Percentiles rank a stretch among this genome's conserved stretches.
Evolutionary conservation across 2,329 filamentous ascomycete species (phyloP).

Genomic region (Alternaria incomplexa): DNA sequence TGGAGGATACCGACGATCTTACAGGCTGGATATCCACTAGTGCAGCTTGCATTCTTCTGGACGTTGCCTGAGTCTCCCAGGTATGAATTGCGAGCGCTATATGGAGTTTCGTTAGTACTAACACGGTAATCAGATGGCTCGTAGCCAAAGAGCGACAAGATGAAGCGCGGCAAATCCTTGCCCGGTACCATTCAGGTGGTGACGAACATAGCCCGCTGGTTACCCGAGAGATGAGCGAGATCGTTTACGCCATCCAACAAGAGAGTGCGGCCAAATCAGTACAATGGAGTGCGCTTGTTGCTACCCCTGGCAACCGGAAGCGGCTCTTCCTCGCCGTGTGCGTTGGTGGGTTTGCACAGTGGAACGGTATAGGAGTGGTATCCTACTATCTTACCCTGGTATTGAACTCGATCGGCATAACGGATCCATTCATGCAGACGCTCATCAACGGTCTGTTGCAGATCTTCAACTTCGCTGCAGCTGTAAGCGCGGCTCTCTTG

Average conservation of each 20-base stretch:
- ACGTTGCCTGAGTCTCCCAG: background rate
- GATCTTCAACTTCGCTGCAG: background rate
- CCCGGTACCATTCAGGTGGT: constrained; percentile 59
- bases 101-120: background rate
- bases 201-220: constrained; percentile 30
- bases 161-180: constrained; percentile 60
- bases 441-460: background rate
- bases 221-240: constrained; percentile 3
- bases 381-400: background rate
- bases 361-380: background rate
- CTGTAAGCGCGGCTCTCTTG: background rate
- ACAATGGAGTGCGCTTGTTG: constrained; percentile 4
- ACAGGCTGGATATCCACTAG: constrained; percentile 53
- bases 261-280: constrained; percentile 5
- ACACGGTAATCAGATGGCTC: constrained; percentile 11
- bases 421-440: background rate
- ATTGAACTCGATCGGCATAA: background rate
- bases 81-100: fast-evolving
- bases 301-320: background rate
- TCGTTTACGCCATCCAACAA: constrained; percentile 3
- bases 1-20: constrained; percentile 61
- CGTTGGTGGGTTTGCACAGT: background rate
- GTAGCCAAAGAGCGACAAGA: constrained; percentile 50
- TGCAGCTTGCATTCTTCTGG: background rate
- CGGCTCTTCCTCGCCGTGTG: background rate